Evolutionary conservation across 805 yeast genomes (phyloP), one percentile per base, ranked within the genome.

Genomic region (Candida oleophila): DNA sequence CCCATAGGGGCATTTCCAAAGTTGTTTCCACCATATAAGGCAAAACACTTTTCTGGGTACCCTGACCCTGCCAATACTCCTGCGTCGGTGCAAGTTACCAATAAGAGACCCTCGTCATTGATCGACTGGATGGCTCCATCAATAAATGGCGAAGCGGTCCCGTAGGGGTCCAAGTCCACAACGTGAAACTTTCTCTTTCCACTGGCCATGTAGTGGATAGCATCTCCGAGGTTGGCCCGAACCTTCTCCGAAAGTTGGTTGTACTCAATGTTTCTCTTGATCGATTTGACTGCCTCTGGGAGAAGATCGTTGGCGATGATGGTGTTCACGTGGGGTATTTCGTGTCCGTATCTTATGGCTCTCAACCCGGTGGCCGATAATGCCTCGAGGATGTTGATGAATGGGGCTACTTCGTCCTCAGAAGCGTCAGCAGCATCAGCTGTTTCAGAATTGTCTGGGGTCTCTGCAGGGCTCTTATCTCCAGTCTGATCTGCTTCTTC

Each of bases 41-140:
- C 90, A 71, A 83, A 94, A 67, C 98, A 92, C 66, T 94, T 94
- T 57, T 94, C 99, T 0, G 98, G 97, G 64, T 92, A 92, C 12
- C 96, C 95, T 52, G 85, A 85, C 16, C 99, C 99, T 0, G 98
- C 98, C 45, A 94, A 74, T 1, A 94, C 97, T 0, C 96, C 96
- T 14, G 95, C 77, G 68, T 94, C 99, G 0, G 99, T 94, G 64
- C 99, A 94, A 0, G 99, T 94, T 2, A 94, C 92, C 43, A 94
- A 70, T 53, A 94, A 66, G 38, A 94, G 59, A 1, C 98, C 99
- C 46, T 85, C 91, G 54, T 91, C 90, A 42, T 78, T 79, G n/a
- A 91, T 78, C 28, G 85, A 72, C 58, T 89, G 96, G 28, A 94
- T 73, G 0, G 98, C 97, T 28, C 94, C 82, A 63, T 94, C 99